Evolutionary conservation across 1,284 basidiomycete genomes (phyloP).

Genomic region (Bjerkandera adusta): DNA sequence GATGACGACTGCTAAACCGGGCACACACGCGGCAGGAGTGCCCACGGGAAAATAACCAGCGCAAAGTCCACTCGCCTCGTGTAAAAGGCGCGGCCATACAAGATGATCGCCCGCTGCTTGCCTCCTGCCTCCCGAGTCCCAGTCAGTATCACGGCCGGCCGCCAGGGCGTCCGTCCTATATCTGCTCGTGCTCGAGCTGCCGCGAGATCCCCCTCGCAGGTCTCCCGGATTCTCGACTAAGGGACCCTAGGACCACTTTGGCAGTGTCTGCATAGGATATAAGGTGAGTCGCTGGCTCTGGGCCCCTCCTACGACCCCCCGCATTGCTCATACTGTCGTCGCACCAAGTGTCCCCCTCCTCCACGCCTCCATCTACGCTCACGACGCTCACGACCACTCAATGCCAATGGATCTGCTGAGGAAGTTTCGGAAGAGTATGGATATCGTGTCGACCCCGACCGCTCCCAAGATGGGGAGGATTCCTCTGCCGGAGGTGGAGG

Average conservation of each 20-base stretch:
- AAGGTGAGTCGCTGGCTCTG: conserved; percentile 10
- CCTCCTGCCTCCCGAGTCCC: conserved; percentile 20
- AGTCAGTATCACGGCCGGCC: conserved; percentile 21
- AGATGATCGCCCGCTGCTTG: conserved; percentile 16
- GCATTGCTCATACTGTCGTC: conserved; percentile 16
- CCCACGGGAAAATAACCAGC: too few species aligned
- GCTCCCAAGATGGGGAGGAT: conserved; percentile 29
- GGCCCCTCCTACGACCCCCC: conserved; percentile 7
- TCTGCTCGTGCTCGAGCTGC: conserved; percentile 28
- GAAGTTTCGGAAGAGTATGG: conserved; percentile 23
- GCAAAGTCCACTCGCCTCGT: too few species aligned
- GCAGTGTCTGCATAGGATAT: conserved; percentile 3
- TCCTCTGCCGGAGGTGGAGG: conserved; percentile 28
- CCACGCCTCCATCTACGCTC: conserved; percentile 12
- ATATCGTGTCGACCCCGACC: conserved; percentile 26
- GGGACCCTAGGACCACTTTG: conserved; percentile 13
- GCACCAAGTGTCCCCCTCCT: conserved; percentile 7
- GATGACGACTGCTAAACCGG: too few species aligned
- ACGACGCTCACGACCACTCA: conserved; percentile 14
- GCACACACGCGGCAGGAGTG: too few species aligned
- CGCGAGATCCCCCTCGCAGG: conserved; percentile 21
- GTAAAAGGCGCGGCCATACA: conserved; percentile 17
- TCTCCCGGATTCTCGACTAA: conserved; percentile 17
- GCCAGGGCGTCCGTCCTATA: conserved; percentile 31
- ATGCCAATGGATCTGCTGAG: conserved; percentile 25